Conservation (phyloP, 192 early-diverging fungal genomes). For the Coemansia sp. region DNA sequence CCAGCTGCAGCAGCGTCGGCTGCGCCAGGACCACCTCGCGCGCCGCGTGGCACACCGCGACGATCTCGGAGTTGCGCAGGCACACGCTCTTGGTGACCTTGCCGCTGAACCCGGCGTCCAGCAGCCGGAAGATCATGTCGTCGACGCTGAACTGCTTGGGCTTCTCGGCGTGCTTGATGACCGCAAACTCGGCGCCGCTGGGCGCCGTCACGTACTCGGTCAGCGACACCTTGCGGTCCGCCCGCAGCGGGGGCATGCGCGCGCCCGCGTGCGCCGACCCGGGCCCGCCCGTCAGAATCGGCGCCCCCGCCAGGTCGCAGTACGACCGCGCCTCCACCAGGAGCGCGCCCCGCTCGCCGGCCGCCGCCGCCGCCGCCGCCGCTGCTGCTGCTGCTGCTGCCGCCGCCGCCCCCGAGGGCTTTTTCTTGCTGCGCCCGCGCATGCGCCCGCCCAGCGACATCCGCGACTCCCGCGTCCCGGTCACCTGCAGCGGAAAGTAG, state of each 20-base stretch:
- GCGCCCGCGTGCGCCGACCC: slow-evolving; percentile 16
- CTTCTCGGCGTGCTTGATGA: slow-evolving; percentile 55
- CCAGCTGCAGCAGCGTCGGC: slow-evolving; percentile 74
- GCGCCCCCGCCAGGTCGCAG: slow-evolving; percentile 47
- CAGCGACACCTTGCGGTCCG: slow-evolving; percentile 28
- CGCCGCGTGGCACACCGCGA: slow-evolving; percentile 80
- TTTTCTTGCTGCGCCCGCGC: slow-evolving; percentile 29
- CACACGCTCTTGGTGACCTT: slow-evolving; percentile 77
- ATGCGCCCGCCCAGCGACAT: slow-evolving; percentile 43
- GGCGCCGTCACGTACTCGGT: slow-evolving; percentile 54
- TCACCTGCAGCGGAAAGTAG: slow-evolving; percentile 47
- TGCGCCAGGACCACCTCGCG: slow-evolving; percentile 89
- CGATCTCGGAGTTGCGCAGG: slow-evolving; percentile 82
- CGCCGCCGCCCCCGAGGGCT: background rate
- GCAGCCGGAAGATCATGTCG: slow-evolving; percentile 82
- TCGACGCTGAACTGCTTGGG: slow-evolving; percentile 71
- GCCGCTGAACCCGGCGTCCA: slow-evolving; percentile 73
- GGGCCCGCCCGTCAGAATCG: slow-evolving; percentile 44
- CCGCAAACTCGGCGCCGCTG: slow-evolving; percentile 46
- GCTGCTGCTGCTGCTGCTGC: background rate
- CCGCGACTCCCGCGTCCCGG: slow-evolving; percentile 48
- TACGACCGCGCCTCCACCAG: slow-evolving; percentile 49
- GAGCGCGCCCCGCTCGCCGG: background rate
- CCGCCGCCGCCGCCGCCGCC: background rate
- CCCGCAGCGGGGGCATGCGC: slow-evolving; percentile 31